Base-by-base conservation (phyloP, 306 rosid species). In the Cicer judaicum region DNA sequence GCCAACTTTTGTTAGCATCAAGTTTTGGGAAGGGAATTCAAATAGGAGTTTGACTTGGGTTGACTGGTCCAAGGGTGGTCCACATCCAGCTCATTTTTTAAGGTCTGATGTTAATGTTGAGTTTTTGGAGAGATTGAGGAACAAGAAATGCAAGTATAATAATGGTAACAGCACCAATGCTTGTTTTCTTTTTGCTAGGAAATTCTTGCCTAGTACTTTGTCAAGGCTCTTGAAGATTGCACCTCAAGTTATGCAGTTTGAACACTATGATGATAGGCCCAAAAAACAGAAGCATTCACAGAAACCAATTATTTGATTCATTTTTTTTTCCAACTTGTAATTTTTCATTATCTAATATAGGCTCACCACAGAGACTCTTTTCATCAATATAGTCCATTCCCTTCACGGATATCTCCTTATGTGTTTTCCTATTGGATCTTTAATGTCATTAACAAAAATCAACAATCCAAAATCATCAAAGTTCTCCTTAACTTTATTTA, bases 31-130 rank as follows among this genome's bases (percentile, higher is more conserved):
- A 29, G 64, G 77, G 63, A 93, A 89, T 40, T 89, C 96, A 0
- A 91, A 93, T 42, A 84, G 91, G 77, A 87, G 87, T 52, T 76
- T 93, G 89, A 91, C 96, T 41, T 91, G 93, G 91, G 92, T 84
- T n/a, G 92, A 93, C 52, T 93, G 96, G 93, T 88, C 97, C 19
- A 85, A 40, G 79, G 85, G 91, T 10, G 96, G 97, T 10, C 84
- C 90, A 13, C 98, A 93, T 72, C 98, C 98, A 0, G 80, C 84
- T 2, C 73, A 65, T 60, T 88, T 85, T 67, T 42, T 56, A n/a
- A 82, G 87, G 49, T 47, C 80, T 0, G 91, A 86, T 7, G 92
- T 88, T 0, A 90, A 87, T 5, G 66, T 64, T 1, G 83, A 86
- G 76, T 65, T 86, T 13, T 70, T 92, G 84, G 52, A 78, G 81